Percentiles rank a stretch among this genome's conserved stretches.
Evolutionary conservation across 2,329 filamentous ascomycete species (phyloP).

Genomic region (Colletotrichum liaoningense): DNA sequence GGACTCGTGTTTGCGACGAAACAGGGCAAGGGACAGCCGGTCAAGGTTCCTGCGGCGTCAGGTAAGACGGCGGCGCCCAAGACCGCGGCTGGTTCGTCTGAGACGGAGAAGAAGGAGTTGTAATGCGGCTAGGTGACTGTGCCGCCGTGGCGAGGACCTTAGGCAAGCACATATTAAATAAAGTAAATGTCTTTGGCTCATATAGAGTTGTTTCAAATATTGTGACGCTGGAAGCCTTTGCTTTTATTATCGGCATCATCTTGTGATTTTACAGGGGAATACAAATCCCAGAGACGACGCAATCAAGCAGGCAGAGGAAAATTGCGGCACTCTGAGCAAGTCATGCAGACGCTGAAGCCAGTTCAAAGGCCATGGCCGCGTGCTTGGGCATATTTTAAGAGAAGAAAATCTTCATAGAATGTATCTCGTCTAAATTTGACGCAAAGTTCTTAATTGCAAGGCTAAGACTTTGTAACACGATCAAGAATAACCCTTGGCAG

Average conservation of each 20-base stretch:
- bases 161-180: neutral
- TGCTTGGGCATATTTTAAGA: neutral
- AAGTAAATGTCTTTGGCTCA: neutral
- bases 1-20: slow-evolving; percentile 58
- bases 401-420: slow-evolving; percentile 45
- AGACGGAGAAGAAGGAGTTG: slow-evolving; percentile 63
- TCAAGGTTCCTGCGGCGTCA: slow-evolving; percentile 44
- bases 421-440: slow-evolving; percentile 88
- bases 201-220: neutral
- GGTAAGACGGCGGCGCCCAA: slow-evolving; percentile 41
- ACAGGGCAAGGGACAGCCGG: slow-evolving; percentile 51
- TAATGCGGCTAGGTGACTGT: slow-evolving; percentile 39
- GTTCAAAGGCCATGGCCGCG: neutral
- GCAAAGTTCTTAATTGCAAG: slow-evolving; percentile 83
- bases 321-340: neutral
- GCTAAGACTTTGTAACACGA: slow-evolving; percentile 92
- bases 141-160: neutral
- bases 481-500: slow-evolving; percentile 90
- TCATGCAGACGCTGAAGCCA: neutral
- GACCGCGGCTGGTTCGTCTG: slow-evolving; percentile 37
- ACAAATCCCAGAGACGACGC: neutral
- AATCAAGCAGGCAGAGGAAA: neutral
- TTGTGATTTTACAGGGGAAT: neutral
- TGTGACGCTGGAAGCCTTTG: neutral
- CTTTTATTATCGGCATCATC: neutral